Conservation (phyloP, 768 basidiomycete genomes). For the Rhizopogon vesiculosus region DNA sequence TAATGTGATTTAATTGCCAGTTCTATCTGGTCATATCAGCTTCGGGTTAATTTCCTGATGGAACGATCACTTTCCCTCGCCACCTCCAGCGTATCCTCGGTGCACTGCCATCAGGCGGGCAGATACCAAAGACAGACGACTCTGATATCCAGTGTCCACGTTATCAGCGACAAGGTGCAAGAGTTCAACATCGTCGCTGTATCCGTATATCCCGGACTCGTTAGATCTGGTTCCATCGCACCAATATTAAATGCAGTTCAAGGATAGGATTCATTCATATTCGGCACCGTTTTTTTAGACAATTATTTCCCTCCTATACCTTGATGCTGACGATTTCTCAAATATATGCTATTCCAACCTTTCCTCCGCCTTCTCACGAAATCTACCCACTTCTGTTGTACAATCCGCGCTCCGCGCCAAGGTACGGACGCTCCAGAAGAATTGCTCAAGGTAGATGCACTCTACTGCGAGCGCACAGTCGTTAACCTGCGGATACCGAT, state of each 20-base stretch:
- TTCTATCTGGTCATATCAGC: too few relatives aligned
- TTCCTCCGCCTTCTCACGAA: conserved; percentile 54
- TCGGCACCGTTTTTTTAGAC: conserved; percentile 50
- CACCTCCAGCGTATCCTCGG: conserved; percentile 85
- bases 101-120: conserved; percentile 63
- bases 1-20: too few relatives aligned
- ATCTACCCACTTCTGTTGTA: conserved; percentile 49
- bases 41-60: too few relatives aligned
- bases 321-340: conserved; percentile 20
- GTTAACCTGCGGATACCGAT: conserved; percentile 40
- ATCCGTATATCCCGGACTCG: conserved; percentile 72
- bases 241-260: conserved; percentile 25
- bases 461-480: conserved; percentile 74
- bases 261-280: conserved; percentile 30
- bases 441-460: conserved; percentile 69
- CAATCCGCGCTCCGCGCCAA: conserved; percentile 58
- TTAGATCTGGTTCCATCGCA: conserved; percentile 63
- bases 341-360: conserved; percentile 66
- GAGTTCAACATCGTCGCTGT: conserved; percentile 74
- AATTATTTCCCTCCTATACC: neutral
- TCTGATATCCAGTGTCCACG: conserved; percentile 21
- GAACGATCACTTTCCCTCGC: conserved; percentile 56
- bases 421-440: conserved; percentile 40
- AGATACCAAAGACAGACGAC: conserved; percentile 37
- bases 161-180: conserved; percentile 38